A percentile compares a stretch with the other conserved stretches of the same genome.
Conservation (phyloP, 1,139 yeast genomes). For the Candida pseudoviswanathii region DNA sequence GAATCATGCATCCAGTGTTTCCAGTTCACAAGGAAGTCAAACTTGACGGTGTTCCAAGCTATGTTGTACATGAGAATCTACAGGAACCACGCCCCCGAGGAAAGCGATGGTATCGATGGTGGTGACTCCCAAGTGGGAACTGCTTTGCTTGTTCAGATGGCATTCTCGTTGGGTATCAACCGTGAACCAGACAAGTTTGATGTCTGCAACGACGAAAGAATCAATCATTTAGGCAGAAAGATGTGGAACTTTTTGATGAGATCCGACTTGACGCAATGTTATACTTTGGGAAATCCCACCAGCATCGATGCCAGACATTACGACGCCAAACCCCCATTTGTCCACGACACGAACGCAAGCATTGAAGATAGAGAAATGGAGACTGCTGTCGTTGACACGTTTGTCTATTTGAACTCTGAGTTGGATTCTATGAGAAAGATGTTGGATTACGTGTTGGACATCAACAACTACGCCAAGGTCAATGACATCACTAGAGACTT, state of each 20-base stretch:
- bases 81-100: constrained; percentile 50
- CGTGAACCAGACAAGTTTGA: constrained; percentile 40
- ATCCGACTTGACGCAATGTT: constrained; percentile 30
- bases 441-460: constrained; percentile 23
- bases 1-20: constrained; percentile 57
- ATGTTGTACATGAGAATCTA: constrained; percentile 40
- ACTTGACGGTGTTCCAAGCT: constrained; percentile 54
- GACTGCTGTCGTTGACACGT: constrained; percentile 20
- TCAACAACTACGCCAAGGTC: constrained; percentile 24
- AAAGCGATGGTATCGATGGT: constrained; percentile 51
- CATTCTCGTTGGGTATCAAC: constrained; percentile 48
- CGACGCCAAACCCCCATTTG: constrained; percentile 32
- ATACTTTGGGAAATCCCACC: constrained; percentile 32
- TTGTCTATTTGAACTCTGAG: constrained; percentile 10
- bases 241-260: constrained; percentile 47
- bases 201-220: constrained; percentile 24
- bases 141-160: constrained; percentile 44
- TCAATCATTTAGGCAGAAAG: constrained; percentile 48
- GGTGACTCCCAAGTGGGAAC: constrained; percentile 43
- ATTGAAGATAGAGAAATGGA: constrained; percentile 26
- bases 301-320: constrained; percentile 21
- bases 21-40: constrained; percentile 48
- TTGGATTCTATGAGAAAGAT: constrained; percentile 16
- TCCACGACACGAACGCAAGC: constrained; percentile 26
- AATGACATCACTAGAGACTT: constrained; percentile 24